A percentile compares a stretch with the other conserved stretches of the same genome.
These are phyloP conservation scores for Sphaerosporella brunnea DNA, from an alignment of 495 filamentous ascomycete genomes.

Conservation along the genomic window DNA sequence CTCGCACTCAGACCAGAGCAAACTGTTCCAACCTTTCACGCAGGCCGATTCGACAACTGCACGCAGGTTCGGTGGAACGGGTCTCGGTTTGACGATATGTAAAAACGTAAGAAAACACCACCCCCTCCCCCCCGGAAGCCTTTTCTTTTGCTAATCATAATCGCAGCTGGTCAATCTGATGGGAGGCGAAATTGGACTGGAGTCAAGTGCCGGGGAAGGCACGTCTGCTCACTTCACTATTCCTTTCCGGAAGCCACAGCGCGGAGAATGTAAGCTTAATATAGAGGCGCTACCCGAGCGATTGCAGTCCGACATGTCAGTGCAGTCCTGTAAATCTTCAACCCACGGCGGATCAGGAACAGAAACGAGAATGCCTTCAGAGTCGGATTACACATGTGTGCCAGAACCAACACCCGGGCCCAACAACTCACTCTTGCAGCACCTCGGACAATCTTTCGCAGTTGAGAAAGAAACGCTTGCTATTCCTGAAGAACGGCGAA, in stretches of 20 bases:
- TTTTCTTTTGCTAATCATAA: background rate
- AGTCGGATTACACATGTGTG: conserved; percentile 15
- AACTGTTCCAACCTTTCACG: conserved; percentile 69
- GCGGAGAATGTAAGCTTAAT: conserved; percentile 23
- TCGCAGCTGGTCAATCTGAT: conserved; percentile 63
- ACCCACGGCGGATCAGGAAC: no score
- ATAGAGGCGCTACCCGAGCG: conserved; percentile 40
- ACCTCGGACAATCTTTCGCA: conserved; percentile 24
- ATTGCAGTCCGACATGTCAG: conserved; percentile 43
- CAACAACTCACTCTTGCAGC: conserved; percentile 17
- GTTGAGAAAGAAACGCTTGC: conserved; percentile 23
- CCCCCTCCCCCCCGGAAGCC: background rate
- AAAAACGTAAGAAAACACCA: conserved; percentile 34
- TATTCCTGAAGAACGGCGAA: conserved; percentile 34
- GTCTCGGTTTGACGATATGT: conserved; percentile 63
- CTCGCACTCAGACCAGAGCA: conserved; percentile 50
- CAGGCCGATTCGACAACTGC: conserved; percentile 68
- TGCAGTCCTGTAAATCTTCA: conserved; percentile 32
- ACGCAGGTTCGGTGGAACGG: conserved; percentile 62
- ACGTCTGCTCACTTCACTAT: conserved; percentile 51
- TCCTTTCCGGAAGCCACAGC: conserved; percentile 40
- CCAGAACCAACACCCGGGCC: no score
- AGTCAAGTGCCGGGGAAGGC: conserved; percentile 40
- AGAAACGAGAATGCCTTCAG: conserved; percentile 18
- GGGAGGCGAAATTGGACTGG: conserved; percentile 53